Percentiles rank a stretch among this genome's conserved stretches.
phyloP scores from a whole-genome alignment of 148 eudicot species.

The Suaeda aralocaspica region DNA sequence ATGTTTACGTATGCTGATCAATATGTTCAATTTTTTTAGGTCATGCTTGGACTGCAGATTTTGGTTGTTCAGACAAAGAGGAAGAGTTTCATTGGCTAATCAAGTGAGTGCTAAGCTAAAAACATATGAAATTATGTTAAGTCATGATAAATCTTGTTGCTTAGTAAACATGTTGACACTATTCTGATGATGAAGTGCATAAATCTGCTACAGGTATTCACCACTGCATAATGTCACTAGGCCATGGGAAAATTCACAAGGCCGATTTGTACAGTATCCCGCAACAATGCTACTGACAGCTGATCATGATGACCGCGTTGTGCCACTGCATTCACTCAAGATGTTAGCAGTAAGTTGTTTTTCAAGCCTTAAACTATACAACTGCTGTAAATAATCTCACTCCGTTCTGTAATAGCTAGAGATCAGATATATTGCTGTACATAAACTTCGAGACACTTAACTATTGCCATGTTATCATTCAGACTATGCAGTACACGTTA shows the following conservation, averaged over 20 bases:
- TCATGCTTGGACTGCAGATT: conserved; percentile 91
- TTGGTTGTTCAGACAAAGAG: conserved; percentile 88
- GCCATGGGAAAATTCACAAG: conserved; percentile 73
- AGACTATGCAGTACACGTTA: conserved; percentile 83
- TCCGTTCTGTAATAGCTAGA: neutral
- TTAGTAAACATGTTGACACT: neutral
- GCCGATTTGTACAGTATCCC: conserved; percentile 58
- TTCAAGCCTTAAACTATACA: no score
- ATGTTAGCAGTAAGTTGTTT: conserved; percentile 60
- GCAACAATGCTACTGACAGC: conserved; percentile 87
- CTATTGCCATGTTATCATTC: no score
- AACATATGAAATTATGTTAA: neutral
- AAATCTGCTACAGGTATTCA: conserved; percentile 80
- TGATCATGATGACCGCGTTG: conserved; percentile 94
- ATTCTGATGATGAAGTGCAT: neutral
- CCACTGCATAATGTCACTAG: conserved; percentile 90
- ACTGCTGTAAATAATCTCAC: neutral
- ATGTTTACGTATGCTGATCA: no score
- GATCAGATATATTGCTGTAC: neutral
- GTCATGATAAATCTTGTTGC: no score
- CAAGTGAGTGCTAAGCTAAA: conserved; percentile 43
- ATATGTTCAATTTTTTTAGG: conserved; percentile 33
- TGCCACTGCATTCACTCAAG: conserved; percentile 84
- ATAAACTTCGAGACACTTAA: no score
- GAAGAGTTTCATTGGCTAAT: conserved; percentile 80